Evolutionary conservation across 2,329 filamentous ascomycete genomes (phyloP).

Genomic region (Amphichorda felina): DNA sequence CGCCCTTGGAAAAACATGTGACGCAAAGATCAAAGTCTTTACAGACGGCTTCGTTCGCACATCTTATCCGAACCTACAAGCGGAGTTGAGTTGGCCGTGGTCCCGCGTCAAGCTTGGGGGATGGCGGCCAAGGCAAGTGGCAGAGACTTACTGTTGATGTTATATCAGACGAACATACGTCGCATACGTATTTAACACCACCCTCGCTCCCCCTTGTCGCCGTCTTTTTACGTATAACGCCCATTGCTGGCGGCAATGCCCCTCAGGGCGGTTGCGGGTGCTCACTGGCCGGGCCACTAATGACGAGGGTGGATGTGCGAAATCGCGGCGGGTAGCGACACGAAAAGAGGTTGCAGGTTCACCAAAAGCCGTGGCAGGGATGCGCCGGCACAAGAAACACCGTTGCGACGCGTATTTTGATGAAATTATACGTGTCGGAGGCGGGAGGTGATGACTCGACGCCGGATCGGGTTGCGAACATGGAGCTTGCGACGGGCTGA

Average conservation of each 20-base stretch:
- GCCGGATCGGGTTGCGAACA: conserved; percentile 2
- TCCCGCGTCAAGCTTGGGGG: too few relatives aligned
- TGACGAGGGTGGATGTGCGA: not conserved
- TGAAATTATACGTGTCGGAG: conserved; percentile 10
- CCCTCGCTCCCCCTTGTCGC: conserved; percentile 75
- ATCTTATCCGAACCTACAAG: conserved; percentile 90
- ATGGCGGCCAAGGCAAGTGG: too few relatives aligned
- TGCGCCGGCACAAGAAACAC: conserved; percentile 7
- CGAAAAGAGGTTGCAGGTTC: not conserved
- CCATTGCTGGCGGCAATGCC: conserved; percentile 44
- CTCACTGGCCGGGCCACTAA: not conserved
- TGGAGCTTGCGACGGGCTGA: conserved; percentile 4
- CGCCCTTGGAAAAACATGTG: conserved; percentile 78
- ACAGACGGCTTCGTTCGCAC: conserved; percentile 69
- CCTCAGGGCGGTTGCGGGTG: not conserved
- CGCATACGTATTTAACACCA: conserved; percentile 92
- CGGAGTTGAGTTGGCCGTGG: conserved; percentile 1
- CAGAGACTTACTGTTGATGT: conserved; percentile 71
- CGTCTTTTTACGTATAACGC: conserved; percentile 93
- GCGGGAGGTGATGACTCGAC: conserved; percentile 12
- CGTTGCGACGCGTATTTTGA: conserved; percentile 15
- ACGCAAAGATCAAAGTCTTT: conserved; percentile 96
- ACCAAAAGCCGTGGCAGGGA: conserved; percentile 6
- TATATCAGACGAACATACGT: conserved; percentile 92
- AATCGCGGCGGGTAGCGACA: not conserved